Percentiles rank a stretch among this genome's conserved stretches.
phyloP scores from a whole-genome alignment of 2,329 filamentous ascomycete genomes.

The Nothomitra cinnamomea region DNA sequence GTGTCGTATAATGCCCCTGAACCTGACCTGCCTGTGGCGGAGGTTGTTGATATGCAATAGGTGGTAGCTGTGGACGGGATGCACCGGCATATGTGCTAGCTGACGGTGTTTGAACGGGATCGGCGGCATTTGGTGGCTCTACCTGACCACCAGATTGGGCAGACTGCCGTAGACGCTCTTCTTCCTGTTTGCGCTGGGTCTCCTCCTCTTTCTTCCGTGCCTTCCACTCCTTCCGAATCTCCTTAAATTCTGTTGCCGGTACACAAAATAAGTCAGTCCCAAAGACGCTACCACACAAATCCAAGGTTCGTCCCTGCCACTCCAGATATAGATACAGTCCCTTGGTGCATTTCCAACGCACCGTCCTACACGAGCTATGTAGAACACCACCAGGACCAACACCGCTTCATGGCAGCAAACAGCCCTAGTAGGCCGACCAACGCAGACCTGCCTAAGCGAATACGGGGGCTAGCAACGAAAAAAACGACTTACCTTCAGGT shows the following conservation, averaged over 20 bases:
- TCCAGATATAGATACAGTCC: no score
- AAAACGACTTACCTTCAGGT: constrained; percentile 64
- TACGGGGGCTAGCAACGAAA: constrained; percentile 12
- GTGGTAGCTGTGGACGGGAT: constrained; percentile 30
- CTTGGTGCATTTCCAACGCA: not conserved
- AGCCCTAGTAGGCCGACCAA: constrained; percentile 18
- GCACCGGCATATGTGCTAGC: constrained; percentile 26
- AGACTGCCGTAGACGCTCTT: constrained; percentile 61
- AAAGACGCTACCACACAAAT: not conserved
- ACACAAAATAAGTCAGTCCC: constrained; percentile 14
- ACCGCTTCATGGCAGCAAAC: constrained; percentile 24
- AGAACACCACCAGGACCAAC: constrained; percentile 30
- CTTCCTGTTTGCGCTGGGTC: constrained; percentile 70
- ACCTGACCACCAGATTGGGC: constrained; percentile 36
- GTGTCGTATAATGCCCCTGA: constrained; percentile 27
- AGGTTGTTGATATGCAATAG: constrained; percentile 31
- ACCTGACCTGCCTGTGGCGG: constrained; percentile 24
- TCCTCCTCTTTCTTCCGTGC: constrained; percentile 98
- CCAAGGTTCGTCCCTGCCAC: no score
- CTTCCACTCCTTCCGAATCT: constrained; percentile 98
- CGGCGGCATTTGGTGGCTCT: constrained; percentile 36
- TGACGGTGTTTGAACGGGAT: constrained; percentile 28
- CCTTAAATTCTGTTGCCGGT: constrained; percentile 68
- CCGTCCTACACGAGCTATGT: not conserved
- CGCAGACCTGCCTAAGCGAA: constrained; percentile 7